Conservation (phyloP, 1,139 yeast genomes). For the Lodderomyces metapsilosis region DNA sequence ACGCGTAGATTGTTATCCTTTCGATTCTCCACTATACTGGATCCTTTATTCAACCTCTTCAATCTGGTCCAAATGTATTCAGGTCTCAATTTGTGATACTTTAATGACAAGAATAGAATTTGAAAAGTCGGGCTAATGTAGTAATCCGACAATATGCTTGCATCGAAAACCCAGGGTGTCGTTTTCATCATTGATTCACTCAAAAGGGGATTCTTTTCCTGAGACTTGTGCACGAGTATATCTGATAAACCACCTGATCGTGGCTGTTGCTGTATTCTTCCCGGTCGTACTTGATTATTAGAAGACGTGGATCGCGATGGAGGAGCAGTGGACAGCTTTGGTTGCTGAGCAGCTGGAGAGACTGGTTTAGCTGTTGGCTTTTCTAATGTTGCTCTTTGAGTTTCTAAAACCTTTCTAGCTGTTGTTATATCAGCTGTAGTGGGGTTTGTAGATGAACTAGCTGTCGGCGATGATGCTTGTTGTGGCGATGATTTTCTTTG, state of each 20-base stretch:
- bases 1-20: slow-evolving; percentile 56
- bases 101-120: slow-evolving; percentile 69
- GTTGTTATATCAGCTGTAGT: slow-evolving; percentile 2
- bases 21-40: slow-evolving; percentile 32
- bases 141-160: slow-evolving; percentile 53
- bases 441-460: background rate
- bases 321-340: slow-evolving; percentile 4
- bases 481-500: slow-evolving; percentile 2
- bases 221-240: slow-evolving; percentile 35
- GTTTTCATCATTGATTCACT: slow-evolving; percentile 38
- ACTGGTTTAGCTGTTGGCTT: slow-evolving; percentile 13
- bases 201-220: slow-evolving; percentile 44
- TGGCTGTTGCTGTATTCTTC: slow-evolving; percentile 8
- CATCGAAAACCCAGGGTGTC: slow-evolving; percentile 37
- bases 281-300: slow-evolving; percentile 6
- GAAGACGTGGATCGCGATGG: slow-evolving; percentile 4
- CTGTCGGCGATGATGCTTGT: slow-evolving; percentile 4
- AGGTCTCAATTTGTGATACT: slow-evolving; percentile 84
- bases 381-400: slow-evolving; percentile 10
- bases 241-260: slow-evolving; percentile 21
- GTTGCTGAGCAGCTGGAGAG: slow-evolving; percentile 6
- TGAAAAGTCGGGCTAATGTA: slow-evolving; percentile 66
- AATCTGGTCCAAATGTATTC: slow-evolving; percentile 79
- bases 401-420: slow-evolving; percentile 1
- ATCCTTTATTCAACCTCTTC: slow-evolving; percentile 45